A percentile compares a stretch with the other conserved stretches of the same genome.
Conservation (phyloP, 2,329 filamentous ascomycete genomes). For the Mariannaea sp. region DNA sequence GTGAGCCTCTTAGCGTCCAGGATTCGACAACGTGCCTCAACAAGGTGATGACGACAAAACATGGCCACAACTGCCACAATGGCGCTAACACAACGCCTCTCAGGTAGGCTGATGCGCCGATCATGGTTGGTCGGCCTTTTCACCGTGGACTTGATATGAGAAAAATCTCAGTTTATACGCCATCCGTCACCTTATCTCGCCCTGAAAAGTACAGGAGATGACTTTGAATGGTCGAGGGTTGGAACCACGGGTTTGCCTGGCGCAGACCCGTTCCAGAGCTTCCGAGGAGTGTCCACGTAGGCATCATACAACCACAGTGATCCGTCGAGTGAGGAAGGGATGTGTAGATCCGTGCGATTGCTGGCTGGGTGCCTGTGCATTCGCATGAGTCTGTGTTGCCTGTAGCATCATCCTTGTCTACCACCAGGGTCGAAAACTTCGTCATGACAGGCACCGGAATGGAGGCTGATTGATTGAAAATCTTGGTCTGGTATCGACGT, state of each 20-base stretch:
- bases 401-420: background rate
- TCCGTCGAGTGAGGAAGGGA: background rate
- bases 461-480: slow-evolving; percentile 3
- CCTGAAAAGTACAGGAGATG: background rate
- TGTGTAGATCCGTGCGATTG: background rate
- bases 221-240: background rate
- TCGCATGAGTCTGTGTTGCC: background rate
- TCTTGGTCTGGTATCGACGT: slow-evolving; percentile 1
- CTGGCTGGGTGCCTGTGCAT: background rate
- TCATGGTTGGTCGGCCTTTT: slow-evolving; percentile 8
- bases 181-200: slow-evolving; percentile 4
- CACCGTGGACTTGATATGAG: background rate
- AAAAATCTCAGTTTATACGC: background rate
- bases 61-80: background rate
- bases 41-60: slow-evolving; percentile 15
- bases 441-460: background rate
- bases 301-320: background rate
- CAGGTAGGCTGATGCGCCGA: slow-evolving; percentile 5
- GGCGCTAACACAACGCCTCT: background rate
- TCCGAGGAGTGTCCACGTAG: background rate
- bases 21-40: slow-evolving; percentile 11
- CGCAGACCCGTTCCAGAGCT: slow-evolving; percentile 5
- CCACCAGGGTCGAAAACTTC: background rate
- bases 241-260: slow-evolving; percentile 5
- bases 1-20: slow-evolving; percentile 15